Conservation (phyloP, 805 yeast species). For the Clavispora vitiphila region DNA sequence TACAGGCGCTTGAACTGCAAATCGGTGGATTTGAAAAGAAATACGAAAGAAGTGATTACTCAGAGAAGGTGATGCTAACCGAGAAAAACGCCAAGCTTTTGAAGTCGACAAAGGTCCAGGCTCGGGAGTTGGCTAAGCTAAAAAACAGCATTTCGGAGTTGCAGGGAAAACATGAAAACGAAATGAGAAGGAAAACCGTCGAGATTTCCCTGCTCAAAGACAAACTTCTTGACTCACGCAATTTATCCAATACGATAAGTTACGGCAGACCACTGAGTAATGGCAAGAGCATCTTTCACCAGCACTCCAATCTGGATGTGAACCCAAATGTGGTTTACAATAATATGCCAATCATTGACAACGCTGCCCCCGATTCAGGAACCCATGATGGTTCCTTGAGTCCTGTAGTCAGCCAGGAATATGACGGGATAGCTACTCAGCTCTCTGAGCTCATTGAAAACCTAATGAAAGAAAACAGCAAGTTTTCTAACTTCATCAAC, state of each 20-base stretch:
- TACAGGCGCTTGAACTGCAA: conserved; percentile 19
- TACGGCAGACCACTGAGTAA: conserved; percentile 21
- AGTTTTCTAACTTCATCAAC: conserved; percentile 28
- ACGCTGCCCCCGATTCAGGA: background rate
- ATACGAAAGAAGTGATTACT: conserved; percentile 9
- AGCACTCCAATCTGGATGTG: background rate
- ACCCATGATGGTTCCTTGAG: conserved; percentile 1
- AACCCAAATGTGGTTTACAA: conserved; percentile 20
- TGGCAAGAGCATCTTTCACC: conserved; percentile 2
- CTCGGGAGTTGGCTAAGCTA: conserved; percentile 24
- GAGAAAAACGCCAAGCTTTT: conserved; percentile 10
- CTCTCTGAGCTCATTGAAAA: conserved; percentile 32
- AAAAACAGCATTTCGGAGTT: conserved; percentile 27
- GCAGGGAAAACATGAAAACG: conserved; percentile 30
- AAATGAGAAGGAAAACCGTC: conserved; percentile 27
- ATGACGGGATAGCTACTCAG: conserved; percentile 29
- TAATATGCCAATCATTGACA: conserved; percentile 28
- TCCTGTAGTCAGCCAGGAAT: conserved; percentile 20
- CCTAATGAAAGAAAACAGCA: conserved; percentile 32
- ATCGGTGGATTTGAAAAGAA: conserved; percentile 15
- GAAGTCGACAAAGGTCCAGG: conserved; percentile 21
- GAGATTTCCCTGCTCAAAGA: conserved; percentile 31
- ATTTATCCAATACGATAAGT: conserved; percentile 23
- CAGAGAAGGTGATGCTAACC: conserved; percentile 17
- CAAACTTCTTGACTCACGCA: conserved; percentile 29